Percentiles rank a stretch among this genome's conserved stretches.
phyloP scores from a whole-genome alignment of 2,329 filamentous ascomycete genomes.

The Cladosporium sp. region DNA sequence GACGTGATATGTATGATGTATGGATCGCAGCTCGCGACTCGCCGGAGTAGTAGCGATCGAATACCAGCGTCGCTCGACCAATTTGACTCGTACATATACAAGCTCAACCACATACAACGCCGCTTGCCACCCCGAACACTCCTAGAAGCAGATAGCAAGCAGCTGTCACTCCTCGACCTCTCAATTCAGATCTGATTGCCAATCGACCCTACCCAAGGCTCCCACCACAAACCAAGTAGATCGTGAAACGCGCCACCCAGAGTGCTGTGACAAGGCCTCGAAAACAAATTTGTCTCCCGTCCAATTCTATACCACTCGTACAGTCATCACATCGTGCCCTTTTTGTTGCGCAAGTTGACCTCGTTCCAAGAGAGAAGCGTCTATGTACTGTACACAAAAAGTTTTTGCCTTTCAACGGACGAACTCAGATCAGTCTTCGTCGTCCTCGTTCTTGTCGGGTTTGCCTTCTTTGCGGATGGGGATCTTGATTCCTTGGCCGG shows the following conservation, averaged over 20 bases:
- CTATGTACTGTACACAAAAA: background rate
- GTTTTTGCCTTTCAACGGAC: background rate
- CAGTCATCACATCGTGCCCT: background rate
- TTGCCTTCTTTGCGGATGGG: constrained; percentile 81
- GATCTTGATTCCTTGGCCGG: constrained; percentile 91
- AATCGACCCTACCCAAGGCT: background rate
- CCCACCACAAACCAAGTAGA: background rate
- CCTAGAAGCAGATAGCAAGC: too few relatives aligned
- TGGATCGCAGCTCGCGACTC: too few relatives aligned
- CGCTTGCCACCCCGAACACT: too few relatives aligned
- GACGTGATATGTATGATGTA: too few relatives aligned
- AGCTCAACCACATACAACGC: too few relatives aligned
- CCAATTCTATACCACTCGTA: background rate
- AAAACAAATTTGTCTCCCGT: background rate
- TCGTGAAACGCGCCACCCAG: background rate
- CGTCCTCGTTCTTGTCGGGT: constrained; percentile 40
- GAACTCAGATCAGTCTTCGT: constrained; percentile 28
- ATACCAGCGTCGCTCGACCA: too few relatives aligned
- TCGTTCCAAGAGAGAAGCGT: background rate
- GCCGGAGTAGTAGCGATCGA: too few relatives aligned
- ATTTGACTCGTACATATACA: too few relatives aligned
- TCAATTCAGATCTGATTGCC: too few relatives aligned
- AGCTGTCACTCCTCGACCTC: too few relatives aligned
- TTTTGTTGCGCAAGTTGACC: background rate
- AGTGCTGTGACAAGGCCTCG: background rate